These are phyloP conservation scores for Parietaria judaica DNA, from an alignment of 306 rosid genomes.

Conservation along the genomic window DNA sequence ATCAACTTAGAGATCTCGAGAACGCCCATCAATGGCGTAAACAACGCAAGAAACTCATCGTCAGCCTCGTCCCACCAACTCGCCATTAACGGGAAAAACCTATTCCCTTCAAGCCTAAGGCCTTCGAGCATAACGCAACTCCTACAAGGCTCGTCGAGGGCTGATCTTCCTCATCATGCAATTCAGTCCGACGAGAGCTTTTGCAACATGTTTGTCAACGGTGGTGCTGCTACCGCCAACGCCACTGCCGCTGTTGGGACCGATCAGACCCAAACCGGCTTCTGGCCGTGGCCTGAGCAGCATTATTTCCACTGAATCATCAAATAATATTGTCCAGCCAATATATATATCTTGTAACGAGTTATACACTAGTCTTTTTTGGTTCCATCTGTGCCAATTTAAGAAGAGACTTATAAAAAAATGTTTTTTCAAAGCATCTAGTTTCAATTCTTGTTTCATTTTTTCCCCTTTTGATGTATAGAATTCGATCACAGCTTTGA, in stretches of 20 bases:
- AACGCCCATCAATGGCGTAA: slow-evolving; percentile 26
- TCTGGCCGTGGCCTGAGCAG: slow-evolving; percentile 86
- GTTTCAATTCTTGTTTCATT: slow-evolving; percentile 2
- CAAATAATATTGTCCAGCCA: slow-evolving; percentile 3
- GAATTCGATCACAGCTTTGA: slow-evolving; percentile 17
- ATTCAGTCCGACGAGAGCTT: slow-evolving; percentile 58
- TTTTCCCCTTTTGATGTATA: slow-evolving; percentile 45
- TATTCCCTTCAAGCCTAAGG: slow-evolving; percentile 37
- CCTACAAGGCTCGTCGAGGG: slow-evolving; percentile 65
- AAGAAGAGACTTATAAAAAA: background rate
- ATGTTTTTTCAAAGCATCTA: slow-evolving; percentile 10
- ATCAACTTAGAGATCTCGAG: slow-evolving; percentile 55
- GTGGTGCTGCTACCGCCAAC: slow-evolving; percentile 4
- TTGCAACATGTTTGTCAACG: slow-evolving; percentile 56
- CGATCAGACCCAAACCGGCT: slow-evolving; percentile 16
- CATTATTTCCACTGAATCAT: slow-evolving; percentile 44
- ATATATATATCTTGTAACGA: background rate
- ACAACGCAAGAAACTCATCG: slow-evolving; percentile 9
- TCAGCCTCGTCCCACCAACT: slow-evolving; percentile 36
- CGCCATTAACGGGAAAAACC: slow-evolving; percentile 29
- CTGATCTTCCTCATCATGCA: slow-evolving; percentile 35
- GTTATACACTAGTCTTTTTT: background rate
- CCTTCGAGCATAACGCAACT: slow-evolving; percentile 59
- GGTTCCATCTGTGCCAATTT: background rate
- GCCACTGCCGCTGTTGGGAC: background rate